These are phyloP conservation scores for Nephelium lappaceum DNA, from an alignment of 345 rosid species.

Conservation along the genomic window DNA sequence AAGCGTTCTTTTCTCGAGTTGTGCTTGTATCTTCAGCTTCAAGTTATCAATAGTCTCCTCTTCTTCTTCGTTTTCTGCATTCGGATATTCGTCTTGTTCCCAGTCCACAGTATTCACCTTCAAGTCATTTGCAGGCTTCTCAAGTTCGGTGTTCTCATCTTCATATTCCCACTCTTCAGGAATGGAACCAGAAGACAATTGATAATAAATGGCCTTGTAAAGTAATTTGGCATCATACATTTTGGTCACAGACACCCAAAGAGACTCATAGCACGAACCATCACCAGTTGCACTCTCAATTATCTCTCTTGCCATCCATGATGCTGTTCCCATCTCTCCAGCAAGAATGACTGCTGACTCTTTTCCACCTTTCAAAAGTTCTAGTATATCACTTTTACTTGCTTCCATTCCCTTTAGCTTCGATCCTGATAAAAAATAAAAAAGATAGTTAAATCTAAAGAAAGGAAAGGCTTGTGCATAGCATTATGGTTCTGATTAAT, in stretches of 20 bases:
- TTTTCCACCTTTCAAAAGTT: neutral
- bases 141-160: slow-evolving; percentile 12
- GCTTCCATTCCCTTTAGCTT: neutral
- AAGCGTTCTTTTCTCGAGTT: neutral
- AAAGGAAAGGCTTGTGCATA: neutral
- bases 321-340: slow-evolving; percentile 50
- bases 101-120: neutral
- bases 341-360: slow-evolving; percentile 22
- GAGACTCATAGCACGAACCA: slow-evolving; percentile 12
- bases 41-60: slow-evolving; percentile 26
- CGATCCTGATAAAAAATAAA: neutral
- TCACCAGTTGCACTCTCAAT: neutral
- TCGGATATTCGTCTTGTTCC: slow-evolving; percentile 21
- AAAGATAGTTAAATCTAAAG: neutral
- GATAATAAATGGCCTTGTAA: slow-evolving; percentile 39
- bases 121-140: neutral
- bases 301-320: slow-evolving; percentile 43
- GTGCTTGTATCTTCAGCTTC: neutral
- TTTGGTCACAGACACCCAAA: slow-evolving; percentile 40
- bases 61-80: slow-evolving; percentile 19
- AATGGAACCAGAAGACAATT: slow-evolving; percentile 31
- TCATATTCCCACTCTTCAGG: slow-evolving; percentile 37
- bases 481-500: neutral
- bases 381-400: neutral
- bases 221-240: slow-evolving; percentile 20